A percentile compares a stretch with the other conserved stretches of the same genome.
Conservation (phyloP, 306 rosid genomes). For the Lagenaria siceraria region DNA sequence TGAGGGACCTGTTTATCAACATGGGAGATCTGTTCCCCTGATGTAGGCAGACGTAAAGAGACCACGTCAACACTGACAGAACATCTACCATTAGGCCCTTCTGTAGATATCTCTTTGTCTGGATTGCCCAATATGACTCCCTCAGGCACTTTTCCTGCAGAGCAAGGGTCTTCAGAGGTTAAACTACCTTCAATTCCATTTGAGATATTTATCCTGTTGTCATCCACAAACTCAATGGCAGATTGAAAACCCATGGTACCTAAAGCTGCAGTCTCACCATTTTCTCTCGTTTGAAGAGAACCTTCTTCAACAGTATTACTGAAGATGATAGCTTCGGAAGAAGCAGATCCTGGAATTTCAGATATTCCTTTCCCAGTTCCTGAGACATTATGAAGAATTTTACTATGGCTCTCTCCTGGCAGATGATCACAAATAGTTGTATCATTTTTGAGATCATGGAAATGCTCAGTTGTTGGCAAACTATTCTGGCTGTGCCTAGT, state of each 20-base stretch:
- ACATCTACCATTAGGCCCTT: constrained; percentile 11
- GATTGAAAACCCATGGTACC: constrained; percentile 8
- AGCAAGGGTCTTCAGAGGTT: constrained; percentile 11
- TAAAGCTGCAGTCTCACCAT: constrained; percentile 14
- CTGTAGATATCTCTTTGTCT: constrained; percentile 9
- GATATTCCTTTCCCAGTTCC: constrained; percentile 11
- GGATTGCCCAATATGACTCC: constrained; percentile 5
- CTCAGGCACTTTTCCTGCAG: constrained; percentile 16
- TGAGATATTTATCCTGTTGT: constrained; percentile 10
- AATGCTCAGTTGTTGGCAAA: constrained; percentile 16
- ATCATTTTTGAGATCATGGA: constrained; percentile 8
- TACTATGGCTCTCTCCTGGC: constrained; percentile 7
- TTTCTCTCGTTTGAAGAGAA: constrained; percentile 5
- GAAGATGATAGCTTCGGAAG: constrained; percentile 12
- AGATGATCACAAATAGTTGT: constrained; percentile 15
- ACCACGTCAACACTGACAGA: constrained; percentile 4
- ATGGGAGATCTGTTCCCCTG: neutral
- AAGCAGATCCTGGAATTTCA: constrained; percentile 15
- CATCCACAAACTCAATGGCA: constrained; percentile 3
- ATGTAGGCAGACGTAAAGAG: too few species aligned
- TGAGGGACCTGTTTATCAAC: constrained; percentile 17
- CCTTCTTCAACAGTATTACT: constrained; percentile 9
- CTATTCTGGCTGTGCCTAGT: constrained; percentile 18
- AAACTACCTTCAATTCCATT: constrained; percentile 20
- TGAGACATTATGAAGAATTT: constrained; percentile 12